Evolutionary conservation across 805 yeast genomes (phyloP).

Genomic region (Teunomyces pallodes): DNA sequence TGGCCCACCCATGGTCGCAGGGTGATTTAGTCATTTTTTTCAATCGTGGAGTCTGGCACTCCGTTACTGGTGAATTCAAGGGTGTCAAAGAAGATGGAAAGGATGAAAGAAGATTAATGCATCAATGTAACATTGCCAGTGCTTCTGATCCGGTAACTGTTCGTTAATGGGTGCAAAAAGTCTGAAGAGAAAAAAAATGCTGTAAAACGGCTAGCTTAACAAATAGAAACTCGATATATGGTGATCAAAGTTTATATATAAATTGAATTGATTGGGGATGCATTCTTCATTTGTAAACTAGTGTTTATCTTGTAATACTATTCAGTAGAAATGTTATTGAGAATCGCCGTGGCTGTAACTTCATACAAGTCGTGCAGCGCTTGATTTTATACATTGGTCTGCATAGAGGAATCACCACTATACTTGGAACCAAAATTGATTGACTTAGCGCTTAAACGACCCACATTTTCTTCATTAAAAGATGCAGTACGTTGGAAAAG

Average conservation of each 20-base stretch:
- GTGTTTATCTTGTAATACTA: no score
- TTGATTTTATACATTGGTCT: not conserved
- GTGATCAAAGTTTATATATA: not conserved
- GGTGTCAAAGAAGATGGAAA: slow-evolving; percentile 41
- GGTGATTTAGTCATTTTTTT: slow-evolving; percentile 86
- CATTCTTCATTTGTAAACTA: not conserved
- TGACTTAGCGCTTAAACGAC: not conserved
- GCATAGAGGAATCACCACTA: not conserved
- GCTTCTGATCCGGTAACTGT: slow-evolving; percentile 58
- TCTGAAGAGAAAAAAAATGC: not conserved
- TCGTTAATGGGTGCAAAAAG: not conserved
- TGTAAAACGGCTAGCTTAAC: not conserved
- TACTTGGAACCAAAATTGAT: not conserved
- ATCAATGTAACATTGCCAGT: slow-evolving; percentile 89
- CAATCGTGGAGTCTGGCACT: slow-evolving; percentile 89
- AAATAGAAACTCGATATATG: not conserved
- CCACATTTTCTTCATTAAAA: not conserved
- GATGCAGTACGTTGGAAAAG: slow-evolving; percentile 97
- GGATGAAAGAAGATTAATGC: slow-evolving; percentile 83
- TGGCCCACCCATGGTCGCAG: slow-evolving; percentile 77
- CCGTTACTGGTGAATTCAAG: slow-evolving; percentile 84
- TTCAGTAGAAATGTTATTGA: no score
- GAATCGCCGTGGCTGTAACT: no score
- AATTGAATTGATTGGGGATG: not conserved
- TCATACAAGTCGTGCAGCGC: not conserved